Conservation (phyloP, 2,329 filamentous ascomycete genomes). For the Iodosphaeria phyllophila region DNA sequence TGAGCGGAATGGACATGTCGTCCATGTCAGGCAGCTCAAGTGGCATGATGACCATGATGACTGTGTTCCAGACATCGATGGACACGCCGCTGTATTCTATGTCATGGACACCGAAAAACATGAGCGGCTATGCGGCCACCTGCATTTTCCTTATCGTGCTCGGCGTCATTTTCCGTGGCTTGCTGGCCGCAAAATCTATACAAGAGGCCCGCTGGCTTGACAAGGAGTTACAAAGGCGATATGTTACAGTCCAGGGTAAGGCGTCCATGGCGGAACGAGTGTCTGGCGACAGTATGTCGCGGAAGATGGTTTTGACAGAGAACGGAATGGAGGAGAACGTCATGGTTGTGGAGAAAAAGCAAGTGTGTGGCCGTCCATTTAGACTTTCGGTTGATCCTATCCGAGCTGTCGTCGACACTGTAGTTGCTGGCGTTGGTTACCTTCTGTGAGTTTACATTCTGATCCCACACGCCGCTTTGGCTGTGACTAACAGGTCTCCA, state of each 20-base stretch:
- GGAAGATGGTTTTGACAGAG: conserved; percentile 47
- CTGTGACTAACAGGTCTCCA: too few relatives aligned
- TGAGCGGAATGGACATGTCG: conserved; percentile 11
- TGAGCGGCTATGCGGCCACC: conserved; percentile 65
- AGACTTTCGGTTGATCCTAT: conserved; percentile 47
- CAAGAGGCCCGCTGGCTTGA: conserved; percentile 48
- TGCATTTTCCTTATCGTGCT: conserved; percentile 82
- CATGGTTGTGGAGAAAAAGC: conserved; percentile 45
- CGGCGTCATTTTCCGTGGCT: conserved; percentile 45
- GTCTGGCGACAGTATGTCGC: conserved; percentile 38
- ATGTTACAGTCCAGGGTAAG: conserved; percentile 54
- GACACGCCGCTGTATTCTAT: conserved; percentile 36
- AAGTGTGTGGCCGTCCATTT: conserved; percentile 45
- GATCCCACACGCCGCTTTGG: too few relatives aligned
- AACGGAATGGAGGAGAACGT: conserved; percentile 72
- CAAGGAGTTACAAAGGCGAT: conserved; percentile 53
- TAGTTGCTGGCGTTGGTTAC: conserved; percentile 13
- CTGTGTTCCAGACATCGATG: conserved; percentile 37
- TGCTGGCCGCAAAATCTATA: conserved; percentile 53
- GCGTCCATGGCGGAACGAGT: conserved; percentile 38
- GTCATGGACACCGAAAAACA: conserved; percentile 53
- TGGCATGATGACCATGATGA: conserved; percentile 20
- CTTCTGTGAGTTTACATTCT: conserved; percentile 10
- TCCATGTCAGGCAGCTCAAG: conserved; percentile 5
- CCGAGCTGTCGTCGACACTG: conserved; percentile 12